These are phyloP conservation scores for Trebouxiophyceae sp. DNA, from an alignment of 163 green algal species.

Conservation along the genomic window DNA sequence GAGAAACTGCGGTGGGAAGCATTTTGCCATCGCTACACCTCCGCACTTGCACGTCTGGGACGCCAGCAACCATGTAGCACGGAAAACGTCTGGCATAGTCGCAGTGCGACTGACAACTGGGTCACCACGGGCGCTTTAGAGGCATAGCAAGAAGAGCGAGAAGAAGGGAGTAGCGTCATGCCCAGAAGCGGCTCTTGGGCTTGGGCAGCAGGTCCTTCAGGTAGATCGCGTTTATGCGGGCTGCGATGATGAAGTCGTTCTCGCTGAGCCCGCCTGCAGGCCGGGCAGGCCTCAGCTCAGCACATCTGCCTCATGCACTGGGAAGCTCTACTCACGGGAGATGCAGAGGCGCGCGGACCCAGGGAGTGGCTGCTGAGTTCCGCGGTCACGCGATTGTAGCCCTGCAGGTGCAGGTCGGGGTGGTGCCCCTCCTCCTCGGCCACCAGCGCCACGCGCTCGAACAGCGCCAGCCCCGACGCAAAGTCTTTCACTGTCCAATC, in stretches of 20 bases:
- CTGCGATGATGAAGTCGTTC: constrained; percentile 92
- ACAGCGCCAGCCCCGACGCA: constrained; percentile 31
- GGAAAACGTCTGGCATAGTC: too few species aligned
- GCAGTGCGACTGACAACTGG: too few species aligned
- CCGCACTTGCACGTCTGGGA: too few species aligned
- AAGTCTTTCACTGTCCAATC: constrained; percentile 55
- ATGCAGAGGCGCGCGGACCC: constrained; percentile 24
- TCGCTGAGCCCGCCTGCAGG: constrained; percentile 68
- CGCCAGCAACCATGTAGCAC: too few species aligned
- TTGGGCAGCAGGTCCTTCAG: constrained; percentile 61
- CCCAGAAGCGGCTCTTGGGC: constrained; percentile 47
- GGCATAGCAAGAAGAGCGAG: too few species aligned
- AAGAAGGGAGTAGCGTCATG: too few species aligned
- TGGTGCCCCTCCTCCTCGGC: constrained; percentile 52
- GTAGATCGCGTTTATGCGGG: constrained; percentile 76
- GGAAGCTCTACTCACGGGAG: too few species aligned
- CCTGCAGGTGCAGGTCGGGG: constrained; percentile 39
- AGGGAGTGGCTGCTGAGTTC: constrained; percentile 67
- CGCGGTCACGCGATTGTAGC: constrained; percentile 54
- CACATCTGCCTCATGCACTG: too few species aligned
- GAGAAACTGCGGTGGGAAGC: too few species aligned
- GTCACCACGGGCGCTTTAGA: too few species aligned
- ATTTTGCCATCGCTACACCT: too few species aligned
- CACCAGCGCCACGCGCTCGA: constrained; percentile 44
- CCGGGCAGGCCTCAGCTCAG: too few species aligned